phyloP scores from a whole-genome alignment of 2,329 filamentous ascomycete genomes.

The Trichoderma sp. region DNA sequence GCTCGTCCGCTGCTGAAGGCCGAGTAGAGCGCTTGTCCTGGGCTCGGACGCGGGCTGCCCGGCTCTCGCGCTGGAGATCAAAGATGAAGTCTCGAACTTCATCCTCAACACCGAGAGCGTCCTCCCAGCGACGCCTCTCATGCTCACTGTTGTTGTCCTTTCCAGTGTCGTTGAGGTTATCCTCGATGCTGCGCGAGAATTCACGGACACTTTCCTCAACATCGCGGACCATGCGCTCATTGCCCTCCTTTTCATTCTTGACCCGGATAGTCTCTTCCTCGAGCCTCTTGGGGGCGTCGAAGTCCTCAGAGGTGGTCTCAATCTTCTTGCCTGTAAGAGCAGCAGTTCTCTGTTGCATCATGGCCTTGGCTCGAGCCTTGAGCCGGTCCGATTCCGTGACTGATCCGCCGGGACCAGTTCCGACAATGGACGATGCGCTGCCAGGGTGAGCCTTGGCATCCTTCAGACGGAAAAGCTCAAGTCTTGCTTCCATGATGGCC shows the following conservation, averaged over 20 bases:
- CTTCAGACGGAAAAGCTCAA: constrained; percentile 89
- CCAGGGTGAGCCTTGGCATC: constrained; percentile 90
- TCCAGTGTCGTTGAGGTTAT: constrained; percentile 77
- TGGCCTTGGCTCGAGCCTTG: constrained; percentile 91
- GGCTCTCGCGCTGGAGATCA: constrained; percentile 83
- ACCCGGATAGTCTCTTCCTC: constrained; percentile 84
- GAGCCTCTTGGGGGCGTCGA: constrained; percentile 75
- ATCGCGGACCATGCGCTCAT: constrained; percentile 94
- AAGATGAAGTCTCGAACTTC: constrained; percentile 98
- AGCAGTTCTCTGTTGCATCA: constrained; percentile 97
- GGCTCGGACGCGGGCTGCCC: constrained; percentile 65
- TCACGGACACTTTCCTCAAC: constrained; percentile 95
- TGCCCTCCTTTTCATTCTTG: constrained; percentile 83
- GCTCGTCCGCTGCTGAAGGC: constrained; percentile 41
- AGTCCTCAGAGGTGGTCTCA: constrained; percentile 65
- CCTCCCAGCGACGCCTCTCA: constrained; percentile 91
- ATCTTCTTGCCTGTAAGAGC: constrained; percentile 83
- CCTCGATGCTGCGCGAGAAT: constrained; percentile 80
- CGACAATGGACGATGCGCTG: constrained; percentile 76
- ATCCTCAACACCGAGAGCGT: constrained; percentile 92
- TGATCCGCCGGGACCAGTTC: constrained; percentile 84
- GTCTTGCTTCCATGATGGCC: constrained; percentile 82
- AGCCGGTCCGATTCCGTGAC: constrained; percentile 92
- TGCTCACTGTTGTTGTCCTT: constrained; percentile 78
- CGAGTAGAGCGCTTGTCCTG: constrained; percentile 54